Percentiles rank a stretch among this genome's conserved stretches.
Evolutionary conservation across 2,329 filamentous ascomycete species (phyloP).

Genomic region (Botrytis byssoidea): DNA sequence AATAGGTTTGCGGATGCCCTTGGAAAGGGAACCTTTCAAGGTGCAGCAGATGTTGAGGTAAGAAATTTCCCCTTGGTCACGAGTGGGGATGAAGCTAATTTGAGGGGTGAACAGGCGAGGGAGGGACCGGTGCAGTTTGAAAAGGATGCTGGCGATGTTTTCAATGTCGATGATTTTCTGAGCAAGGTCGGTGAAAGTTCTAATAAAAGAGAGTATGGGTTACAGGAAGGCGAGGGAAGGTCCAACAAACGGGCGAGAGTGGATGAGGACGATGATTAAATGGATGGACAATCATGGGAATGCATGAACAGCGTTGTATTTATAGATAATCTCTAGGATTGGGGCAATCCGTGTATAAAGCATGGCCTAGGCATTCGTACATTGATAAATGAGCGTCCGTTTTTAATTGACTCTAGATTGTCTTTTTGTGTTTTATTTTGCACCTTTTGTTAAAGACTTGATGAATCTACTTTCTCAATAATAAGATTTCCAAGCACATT

Average conservation of each 20-base stretch:
- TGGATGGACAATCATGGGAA: not conserved
- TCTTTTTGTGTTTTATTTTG: not conserved
- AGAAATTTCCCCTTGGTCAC: constrained; percentile 37
- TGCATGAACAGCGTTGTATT: not conserved
- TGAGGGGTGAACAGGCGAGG: constrained; percentile 53
- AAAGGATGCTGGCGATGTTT: constrained; percentile 81
- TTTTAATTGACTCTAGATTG: not conserved
- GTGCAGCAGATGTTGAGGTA: constrained; percentile 77
- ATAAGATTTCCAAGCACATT: not conserved
- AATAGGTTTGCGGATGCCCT: constrained; percentile 80
- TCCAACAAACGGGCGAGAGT: constrained; percentile 72
- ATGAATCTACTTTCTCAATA: not conserved
- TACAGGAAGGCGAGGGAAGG: constrained; percentile 62
- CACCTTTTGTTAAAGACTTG: not conserved
- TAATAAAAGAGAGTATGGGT: constrained; percentile 71
- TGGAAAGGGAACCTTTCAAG: constrained; percentile 88
- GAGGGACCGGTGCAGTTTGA: constrained; percentile 96
- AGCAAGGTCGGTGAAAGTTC: constrained; percentile 66
- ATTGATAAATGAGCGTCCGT: not conserved
- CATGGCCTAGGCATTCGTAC: not conserved
- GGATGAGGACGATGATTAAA: constrained; percentile 61
- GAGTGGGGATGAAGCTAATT: constrained; percentile 19
- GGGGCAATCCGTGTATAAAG: not conserved
- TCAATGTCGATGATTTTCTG: constrained; percentile 93
- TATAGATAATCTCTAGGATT: not conserved